A percentile compares a stretch with the other conserved stretches of the same genome.
These are phyloP conservation scores for Amylostereum chailletii DNA, from an alignment of 1,284 basidiomycete species.

Conservation along the genomic window DNA sequence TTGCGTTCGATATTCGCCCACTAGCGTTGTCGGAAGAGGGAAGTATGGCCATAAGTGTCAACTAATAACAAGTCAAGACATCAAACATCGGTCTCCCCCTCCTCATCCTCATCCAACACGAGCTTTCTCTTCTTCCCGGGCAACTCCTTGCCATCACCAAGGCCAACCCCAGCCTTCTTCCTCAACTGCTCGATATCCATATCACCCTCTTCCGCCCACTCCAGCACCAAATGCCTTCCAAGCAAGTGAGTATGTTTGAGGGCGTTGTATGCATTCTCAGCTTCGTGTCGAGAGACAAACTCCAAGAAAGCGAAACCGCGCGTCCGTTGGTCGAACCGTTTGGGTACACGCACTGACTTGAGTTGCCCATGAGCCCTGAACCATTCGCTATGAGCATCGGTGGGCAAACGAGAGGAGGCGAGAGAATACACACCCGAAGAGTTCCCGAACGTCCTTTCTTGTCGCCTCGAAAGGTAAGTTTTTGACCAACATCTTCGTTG, in stretches of 20 bases:
- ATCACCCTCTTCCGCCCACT: constrained; percentile 85
- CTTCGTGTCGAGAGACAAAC: constrained; percentile 81
- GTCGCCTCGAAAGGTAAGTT: constrained; percentile 96
- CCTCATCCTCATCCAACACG: constrained; percentile 38
- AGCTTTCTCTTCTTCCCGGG: constrained; percentile 69
- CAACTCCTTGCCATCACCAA: constrained; percentile 54
- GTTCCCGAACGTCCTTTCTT: constrained; percentile 83
- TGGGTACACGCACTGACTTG: constrained; percentile 85
- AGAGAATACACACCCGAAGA: constrained; percentile 65
- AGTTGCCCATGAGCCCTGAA: constrained; percentile 80
- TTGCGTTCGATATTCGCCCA: no score
- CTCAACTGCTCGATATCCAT: constrained; percentile 69
- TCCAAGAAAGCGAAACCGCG: constrained; percentile 97
- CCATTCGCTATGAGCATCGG: not conserved
- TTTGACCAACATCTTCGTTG: constrained; percentile 93
- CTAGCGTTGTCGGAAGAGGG: no score
- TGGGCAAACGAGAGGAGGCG: constrained; percentile 2
- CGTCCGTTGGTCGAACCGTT: constrained; percentile 77
- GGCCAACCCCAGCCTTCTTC: constrained; percentile 72
- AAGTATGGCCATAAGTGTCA: no score
- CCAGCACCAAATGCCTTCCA: constrained; percentile 87
- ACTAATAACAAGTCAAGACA: no score
- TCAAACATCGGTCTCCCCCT: constrained; percentile 3
- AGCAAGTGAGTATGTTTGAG: constrained; percentile 93
- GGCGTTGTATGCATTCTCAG: constrained; percentile 76